These are phyloP conservation scores for Cavenderia fasciculata DNA, from an alignment of 78 protist genomes.

Conservation along the genomic window DNA sequence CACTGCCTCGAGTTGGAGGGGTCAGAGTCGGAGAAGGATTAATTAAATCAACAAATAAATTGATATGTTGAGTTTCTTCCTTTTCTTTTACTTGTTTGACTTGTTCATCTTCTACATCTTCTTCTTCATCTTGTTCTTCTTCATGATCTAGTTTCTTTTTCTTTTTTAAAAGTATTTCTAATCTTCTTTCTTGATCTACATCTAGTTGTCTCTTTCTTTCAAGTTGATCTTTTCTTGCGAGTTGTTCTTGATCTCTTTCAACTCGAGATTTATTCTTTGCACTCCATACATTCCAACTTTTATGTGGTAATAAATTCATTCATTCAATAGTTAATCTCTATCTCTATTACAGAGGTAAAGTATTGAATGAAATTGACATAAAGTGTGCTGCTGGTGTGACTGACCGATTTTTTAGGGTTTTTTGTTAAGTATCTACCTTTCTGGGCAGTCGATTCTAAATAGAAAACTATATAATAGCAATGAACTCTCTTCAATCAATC, in stretches of 20 bases:
- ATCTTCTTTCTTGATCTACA: slow-evolving; percentile 35
- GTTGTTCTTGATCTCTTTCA: slow-evolving; percentile 42
- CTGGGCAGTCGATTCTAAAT: no score
- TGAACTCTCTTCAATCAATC: no score
- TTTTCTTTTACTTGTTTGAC: neutral
- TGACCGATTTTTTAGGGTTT: no score
- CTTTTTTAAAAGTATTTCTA: slow-evolving; percentile 4
- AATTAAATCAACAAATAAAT: neutral
- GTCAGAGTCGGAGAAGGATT: no score
- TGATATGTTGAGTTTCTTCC: neutral
- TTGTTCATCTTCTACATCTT: neutral
- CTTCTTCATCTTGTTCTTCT: neutral
- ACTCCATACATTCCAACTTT: slow-evolving; percentile 56
- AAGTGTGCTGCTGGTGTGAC: no score
- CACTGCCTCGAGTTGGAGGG: no score
- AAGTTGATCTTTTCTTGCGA: neutral
- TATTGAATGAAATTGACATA: no score
- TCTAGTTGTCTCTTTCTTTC: neutral
- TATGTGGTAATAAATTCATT: slow-evolving; percentile 51
- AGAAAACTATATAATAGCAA: no score
- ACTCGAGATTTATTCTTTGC: slow-evolving; percentile 53
- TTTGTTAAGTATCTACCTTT: no score
- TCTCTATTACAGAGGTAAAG: neutral
- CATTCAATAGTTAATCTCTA: neutral
- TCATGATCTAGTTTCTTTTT: neutral